These are phyloP conservation scores for Saccharomycopsis sp. DNA, from an alignment of 805 yeast genomes.

Conservation along the genomic window DNA sequence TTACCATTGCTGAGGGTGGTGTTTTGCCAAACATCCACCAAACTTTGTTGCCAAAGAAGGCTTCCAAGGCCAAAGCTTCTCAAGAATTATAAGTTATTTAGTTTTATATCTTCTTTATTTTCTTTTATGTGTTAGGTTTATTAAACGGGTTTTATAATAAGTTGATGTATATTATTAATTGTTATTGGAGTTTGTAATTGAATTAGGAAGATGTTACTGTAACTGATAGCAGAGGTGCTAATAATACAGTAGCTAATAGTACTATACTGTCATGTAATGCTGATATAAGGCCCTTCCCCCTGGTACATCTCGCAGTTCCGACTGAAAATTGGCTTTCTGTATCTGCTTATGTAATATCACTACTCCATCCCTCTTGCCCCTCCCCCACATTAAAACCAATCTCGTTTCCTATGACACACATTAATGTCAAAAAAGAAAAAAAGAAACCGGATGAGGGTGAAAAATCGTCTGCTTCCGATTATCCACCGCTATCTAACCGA, in stretches of 20 bases:
- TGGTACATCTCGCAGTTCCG: no score
- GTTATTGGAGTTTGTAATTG: no score
- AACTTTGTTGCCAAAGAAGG: slow-evolving; percentile 81
- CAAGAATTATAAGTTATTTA: slow-evolving; percentile 47
- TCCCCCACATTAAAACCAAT: background rate
- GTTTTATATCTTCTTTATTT: background rate
- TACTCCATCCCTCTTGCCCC: background rate
- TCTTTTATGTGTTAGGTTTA: background rate
- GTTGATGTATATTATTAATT: no score
- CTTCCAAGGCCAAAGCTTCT: slow-evolving; percentile 56
- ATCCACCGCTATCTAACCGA: background rate
- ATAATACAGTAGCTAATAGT: no score
- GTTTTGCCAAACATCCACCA: slow-evolving; percentile 96
- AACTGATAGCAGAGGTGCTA: no score
- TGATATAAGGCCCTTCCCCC: no score
- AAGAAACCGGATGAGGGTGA: background rate
- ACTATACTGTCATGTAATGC: no score
- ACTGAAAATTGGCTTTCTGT: no score
- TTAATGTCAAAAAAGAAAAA: background rate
- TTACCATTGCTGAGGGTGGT: slow-evolving; percentile 99
- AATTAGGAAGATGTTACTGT: no score
- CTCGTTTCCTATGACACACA: background rate
- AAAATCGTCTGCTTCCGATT: background rate
- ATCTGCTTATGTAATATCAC: background rate
- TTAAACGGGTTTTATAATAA: background rate